Evolutionary conservation across 768 basidiomycete species (phyloP).

Genomic region (Podaxis sp.): DNA sequence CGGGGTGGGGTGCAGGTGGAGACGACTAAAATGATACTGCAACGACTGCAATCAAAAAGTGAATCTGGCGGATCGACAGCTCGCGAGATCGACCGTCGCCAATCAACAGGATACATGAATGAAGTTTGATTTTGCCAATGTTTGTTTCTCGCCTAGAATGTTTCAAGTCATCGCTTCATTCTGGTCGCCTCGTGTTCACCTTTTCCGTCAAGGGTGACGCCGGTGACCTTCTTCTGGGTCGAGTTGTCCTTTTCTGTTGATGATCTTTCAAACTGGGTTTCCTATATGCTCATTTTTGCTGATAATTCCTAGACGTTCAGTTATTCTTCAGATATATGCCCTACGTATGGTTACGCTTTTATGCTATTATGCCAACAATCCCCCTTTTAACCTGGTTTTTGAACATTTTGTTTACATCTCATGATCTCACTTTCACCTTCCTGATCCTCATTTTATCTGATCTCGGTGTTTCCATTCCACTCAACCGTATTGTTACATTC

Average conservation of each 20-base stretch:
- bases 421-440: background rate
- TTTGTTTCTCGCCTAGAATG: background rate
- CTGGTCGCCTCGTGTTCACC: background rate
- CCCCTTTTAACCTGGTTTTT: background rate
- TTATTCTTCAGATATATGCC: slow-evolving; percentile 8
- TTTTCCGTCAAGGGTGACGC: background rate
- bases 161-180: background rate
- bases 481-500: background rate
- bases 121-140: background rate
- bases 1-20: background rate
- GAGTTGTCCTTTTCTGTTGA: background rate
- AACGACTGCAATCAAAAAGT: background rate
- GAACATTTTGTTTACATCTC: background rate
- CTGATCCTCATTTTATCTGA: background rate
- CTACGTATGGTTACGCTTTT: background rate
- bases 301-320: background rate
- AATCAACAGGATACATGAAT: background rate
- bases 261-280: background rate
- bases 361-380: background rate
- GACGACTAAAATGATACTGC: background rate
- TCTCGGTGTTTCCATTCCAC: background rate
- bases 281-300: background rate
- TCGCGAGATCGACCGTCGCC: slow-evolving; percentile 2
- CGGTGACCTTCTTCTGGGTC: background rate
- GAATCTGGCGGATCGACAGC: background rate